Evolutionary conservation across 768 basidiomycete genomes (phyloP).

Genomic region (Artomyces pyxidatus): DNA sequence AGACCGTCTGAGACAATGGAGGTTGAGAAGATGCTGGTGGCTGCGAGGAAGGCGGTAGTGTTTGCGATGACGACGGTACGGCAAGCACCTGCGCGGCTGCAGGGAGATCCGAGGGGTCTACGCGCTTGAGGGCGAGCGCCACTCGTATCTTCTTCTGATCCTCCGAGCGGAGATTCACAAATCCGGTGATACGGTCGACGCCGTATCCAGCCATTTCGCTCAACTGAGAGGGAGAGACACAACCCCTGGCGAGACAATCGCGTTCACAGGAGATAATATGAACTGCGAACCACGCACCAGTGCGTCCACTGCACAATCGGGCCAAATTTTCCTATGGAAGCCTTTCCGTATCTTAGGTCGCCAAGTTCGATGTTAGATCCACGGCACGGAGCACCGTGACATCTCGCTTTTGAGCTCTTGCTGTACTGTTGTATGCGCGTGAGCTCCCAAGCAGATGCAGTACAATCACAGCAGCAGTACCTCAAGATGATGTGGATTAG

Average conservation of each 20-base stretch:
- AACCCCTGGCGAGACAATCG: slow-evolving; percentile 10
- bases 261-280: neutral
- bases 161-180: slow-evolving; percentile 25
- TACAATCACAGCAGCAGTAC: neutral
- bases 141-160: slow-evolving; percentile 58
- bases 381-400: slow-evolving; percentile 57
- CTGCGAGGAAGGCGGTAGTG: neutral
- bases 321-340: slow-evolving; percentile 36
- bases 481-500: neutral
- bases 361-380: slow-evolving; percentile 46
- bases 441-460: neutral
- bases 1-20: neutral
- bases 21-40: slow-evolving; percentile 5
- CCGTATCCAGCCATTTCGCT: slow-evolving; percentile 5
- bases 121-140: slow-evolving; percentile 44
- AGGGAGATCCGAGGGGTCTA: slow-evolving; percentile 55
- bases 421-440: slow-evolving; percentile 45
- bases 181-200: neutral
- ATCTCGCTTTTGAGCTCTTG: slow-evolving; percentile 60
- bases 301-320: slow-evolving; percentile 71
- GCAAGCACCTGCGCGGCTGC: slow-evolving; percentile 26
- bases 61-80: neutral
- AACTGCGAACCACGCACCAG: slow-evolving; percentile 38
- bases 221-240: slow-evolving; percentile 10
- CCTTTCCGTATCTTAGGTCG: slow-evolving; percentile 57